Percentiles rank a stretch among this genome's conserved stretches.
phyloP scores from a whole-genome alignment of 495 filamentous ascomycete species.

The Corynascus novoguineensis region DNA sequence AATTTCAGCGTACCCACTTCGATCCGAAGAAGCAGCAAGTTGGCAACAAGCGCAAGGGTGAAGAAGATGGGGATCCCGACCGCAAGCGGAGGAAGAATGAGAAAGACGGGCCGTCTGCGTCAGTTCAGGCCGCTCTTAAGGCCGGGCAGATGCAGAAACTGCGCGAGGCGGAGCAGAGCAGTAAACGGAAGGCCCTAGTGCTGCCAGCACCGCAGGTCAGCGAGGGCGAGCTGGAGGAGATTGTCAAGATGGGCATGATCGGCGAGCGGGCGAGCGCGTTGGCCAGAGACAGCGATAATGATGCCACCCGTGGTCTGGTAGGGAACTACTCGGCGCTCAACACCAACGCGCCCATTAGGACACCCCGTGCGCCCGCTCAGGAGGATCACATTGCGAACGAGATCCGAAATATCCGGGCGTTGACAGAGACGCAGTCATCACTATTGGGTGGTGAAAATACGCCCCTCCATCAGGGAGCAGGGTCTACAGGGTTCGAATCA shows the following conservation, averaged over 20 bases:
- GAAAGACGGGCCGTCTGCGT: constrained; percentile 68
- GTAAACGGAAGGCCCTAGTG: constrained; percentile 73
- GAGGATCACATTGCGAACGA: constrained; percentile 96
- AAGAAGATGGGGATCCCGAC: constrained; percentile 74
- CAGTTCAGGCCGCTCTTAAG: constrained; percentile 81
- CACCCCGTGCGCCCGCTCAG: constrained; percentile 81
- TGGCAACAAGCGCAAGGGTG: constrained; percentile 91
- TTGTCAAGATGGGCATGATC: constrained; percentile 97
- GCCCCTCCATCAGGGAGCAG: constrained; percentile 71
- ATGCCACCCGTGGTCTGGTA: constrained; percentile 77
- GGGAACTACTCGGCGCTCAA: constrained; percentile 79
- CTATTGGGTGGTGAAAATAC: constrained; percentile 93
- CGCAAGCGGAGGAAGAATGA: constrained; percentile 82
- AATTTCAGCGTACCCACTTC: constrained; percentile 79
- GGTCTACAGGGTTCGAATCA: constrained; percentile 84
- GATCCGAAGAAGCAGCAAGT: constrained; percentile 93
- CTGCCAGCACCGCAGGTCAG: constrained; percentile 86
- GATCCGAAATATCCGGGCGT: constrained; percentile 85
- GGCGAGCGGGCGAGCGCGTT: constrained; percentile 78
- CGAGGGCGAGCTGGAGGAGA: constrained; percentile 90
- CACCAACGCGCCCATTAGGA: constrained; percentile 79
- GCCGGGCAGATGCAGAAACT: constrained; percentile 95
- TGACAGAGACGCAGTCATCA: constrained; percentile 94
- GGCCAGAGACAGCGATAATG: constrained; percentile 74
- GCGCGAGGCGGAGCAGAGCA: constrained; percentile 92